Percentiles rank a stretch among this genome's conserved stretches.
These are phyloP conservation scores for Centella asiatica DNA, from an alignment of 129 eudicot species.

Conservation along the genomic window DNA sequence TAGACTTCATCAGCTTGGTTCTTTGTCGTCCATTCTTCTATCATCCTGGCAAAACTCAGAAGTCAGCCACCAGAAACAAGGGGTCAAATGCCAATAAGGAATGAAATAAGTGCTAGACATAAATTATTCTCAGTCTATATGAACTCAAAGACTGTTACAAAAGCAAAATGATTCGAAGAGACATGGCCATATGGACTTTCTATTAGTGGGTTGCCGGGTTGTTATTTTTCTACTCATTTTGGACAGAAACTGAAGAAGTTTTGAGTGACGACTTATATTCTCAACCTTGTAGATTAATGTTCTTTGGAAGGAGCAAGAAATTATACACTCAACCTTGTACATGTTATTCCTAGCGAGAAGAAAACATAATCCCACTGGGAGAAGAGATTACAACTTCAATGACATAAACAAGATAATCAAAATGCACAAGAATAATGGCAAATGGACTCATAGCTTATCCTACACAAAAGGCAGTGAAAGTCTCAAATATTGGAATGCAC, in stretches of 20 bases:
- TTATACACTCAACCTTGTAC: not conserved
- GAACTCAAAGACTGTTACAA: no score
- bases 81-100: not conserved
- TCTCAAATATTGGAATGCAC: not conserved
- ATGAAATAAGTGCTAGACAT: not conserved
- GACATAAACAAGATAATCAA: not conserved
- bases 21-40: slow-evolving; percentile 58
- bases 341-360: not conserved
- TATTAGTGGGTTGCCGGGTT: no score
- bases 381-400: not conserved
- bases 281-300: not conserved
- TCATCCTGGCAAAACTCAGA: slow-evolving; percentile 22
- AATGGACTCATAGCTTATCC: not conserved
- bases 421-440: not conserved
- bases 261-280: not conserved
- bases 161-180: no score
- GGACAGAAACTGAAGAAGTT: no score
- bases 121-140: not conserved
- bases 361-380: not conserved
- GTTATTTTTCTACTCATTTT: no score
- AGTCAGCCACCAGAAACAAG: not conserved
- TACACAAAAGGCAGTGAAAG: not conserved
- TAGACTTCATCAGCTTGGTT: slow-evolving; percentile 75
- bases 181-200: no score
- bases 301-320: not conserved